Percentiles rank a stretch among this genome's conserved stretches.
Evolutionary conservation across 2,329 filamentous ascomycete genomes (phyloP).

Genomic region (Aschersonia sp.): DNA sequence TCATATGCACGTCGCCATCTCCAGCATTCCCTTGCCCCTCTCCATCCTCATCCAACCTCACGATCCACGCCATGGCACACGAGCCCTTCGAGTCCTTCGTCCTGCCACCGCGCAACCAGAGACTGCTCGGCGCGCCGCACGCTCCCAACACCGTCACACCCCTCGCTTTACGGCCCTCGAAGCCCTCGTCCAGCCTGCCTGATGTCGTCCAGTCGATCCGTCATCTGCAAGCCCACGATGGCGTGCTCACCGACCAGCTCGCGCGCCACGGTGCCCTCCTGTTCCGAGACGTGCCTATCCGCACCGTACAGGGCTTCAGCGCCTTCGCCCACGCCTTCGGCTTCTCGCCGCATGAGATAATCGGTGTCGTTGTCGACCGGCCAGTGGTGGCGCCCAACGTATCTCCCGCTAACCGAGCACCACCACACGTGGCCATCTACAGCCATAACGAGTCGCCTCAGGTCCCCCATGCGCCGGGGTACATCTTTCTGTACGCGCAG

Average conservation of each 20-base stretch:
- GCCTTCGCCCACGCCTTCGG: constrained; percentile 34
- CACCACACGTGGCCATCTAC: constrained; percentile 31
- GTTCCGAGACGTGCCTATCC: constrained; percentile 30
- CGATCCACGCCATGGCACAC: too few species aligned
- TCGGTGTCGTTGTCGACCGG: constrained; percentile 32
- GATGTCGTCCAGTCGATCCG: not conserved
- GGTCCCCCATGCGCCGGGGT: constrained; percentile 34
- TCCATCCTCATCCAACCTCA: too few species aligned
- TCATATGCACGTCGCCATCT: too few species aligned
- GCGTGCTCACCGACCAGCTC: constrained; percentile 21
- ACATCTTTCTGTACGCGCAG: constrained; percentile 34
- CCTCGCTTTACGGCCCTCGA: not conserved
- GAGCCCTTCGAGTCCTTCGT: not conserved
- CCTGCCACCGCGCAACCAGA: not conserved
- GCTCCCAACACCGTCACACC: not conserved
- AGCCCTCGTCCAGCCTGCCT: not conserved
- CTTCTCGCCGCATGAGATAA: constrained; percentile 28
- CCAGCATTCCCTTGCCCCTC: too few species aligned
- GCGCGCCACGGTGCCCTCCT: constrained; percentile 29
- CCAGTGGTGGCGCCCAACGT: too few species aligned
- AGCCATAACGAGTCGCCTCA: constrained; percentile 36
- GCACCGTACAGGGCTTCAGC: constrained; percentile 28
- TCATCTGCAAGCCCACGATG: not conserved
- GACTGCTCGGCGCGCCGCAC: not conserved
- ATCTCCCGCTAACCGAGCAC: constrained; percentile 32